These are phyloP conservation scores for Lolium perenne DNA, from an alignment of 176 grass and related monocot species.

Conservation along the genomic window DNA sequence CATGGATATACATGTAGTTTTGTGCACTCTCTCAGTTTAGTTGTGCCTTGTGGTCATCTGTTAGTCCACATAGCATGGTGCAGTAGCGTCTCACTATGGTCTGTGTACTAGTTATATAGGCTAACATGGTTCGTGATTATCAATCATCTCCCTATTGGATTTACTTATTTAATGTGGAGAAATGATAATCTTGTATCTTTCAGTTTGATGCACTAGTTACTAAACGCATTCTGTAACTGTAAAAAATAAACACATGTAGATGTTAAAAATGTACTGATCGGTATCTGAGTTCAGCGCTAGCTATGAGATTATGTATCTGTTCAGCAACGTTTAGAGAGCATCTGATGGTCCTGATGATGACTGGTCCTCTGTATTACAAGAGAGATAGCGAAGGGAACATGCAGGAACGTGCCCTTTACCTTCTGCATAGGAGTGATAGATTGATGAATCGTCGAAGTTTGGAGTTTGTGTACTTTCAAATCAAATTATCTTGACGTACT, in stretches of 20 bases:
- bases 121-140: slow-evolving; percentile 30
- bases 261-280: neutral
- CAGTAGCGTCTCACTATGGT: slow-evolving; percentile 1
- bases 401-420: slow-evolving; percentile 16
- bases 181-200: neutral
- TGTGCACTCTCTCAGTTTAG: slow-evolving; percentile 30
- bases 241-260: neutral
- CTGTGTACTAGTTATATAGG: neutral
- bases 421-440: slow-evolving; percentile 22
- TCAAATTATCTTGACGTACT: neutral
- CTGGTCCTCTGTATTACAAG: neutral
- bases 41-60: slow-evolving; percentile 36
- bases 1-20: neutral
- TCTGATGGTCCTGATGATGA: slow-evolving; percentile 25
- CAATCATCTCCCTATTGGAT: neutral
- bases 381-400: neutral
- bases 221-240: slow-evolving; percentile 21
- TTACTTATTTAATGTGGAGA: neutral
- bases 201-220: neutral
- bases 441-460: neutral
- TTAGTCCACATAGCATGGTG: slow-evolving; percentile 31
- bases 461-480: neutral
- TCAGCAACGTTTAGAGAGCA: neutral
- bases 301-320: neutral
- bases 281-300: neutral